These are phyloP conservation scores for Thraustochytrium sp. DNA, from an alignment of 352 stramenopile genomes.

Conservation along the genomic window DNA sequence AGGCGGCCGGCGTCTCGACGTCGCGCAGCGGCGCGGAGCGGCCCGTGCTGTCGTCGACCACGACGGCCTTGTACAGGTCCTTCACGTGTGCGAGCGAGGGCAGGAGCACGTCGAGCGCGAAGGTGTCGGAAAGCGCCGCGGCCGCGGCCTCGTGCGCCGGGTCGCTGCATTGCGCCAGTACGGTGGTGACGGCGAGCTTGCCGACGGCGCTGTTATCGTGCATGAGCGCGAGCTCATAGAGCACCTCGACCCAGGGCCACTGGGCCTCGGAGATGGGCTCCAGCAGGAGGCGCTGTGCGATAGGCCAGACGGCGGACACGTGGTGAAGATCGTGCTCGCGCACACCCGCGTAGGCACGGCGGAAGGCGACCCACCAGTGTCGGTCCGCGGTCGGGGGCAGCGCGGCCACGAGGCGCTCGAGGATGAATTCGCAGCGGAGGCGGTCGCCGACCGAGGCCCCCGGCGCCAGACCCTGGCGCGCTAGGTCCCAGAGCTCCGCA, in stretches of 20 bases:
- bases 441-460: neutral
- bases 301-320: neutral
- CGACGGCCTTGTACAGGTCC: constrained; percentile 1
- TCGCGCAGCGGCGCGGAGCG: neutral
- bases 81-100: neutral
- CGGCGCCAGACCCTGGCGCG: neutral
- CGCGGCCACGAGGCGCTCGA: neutral
- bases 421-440: neutral
- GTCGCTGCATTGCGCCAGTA: neutral
- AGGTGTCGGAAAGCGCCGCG: neutral
- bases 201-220: neutral
- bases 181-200: neutral
- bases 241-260: neutral
- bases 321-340: neutral
- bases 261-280: neutral
- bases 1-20: neutral
- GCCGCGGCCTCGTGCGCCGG: neutral
- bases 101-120: neutral
- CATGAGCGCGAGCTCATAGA: neutral
- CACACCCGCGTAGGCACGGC: neutral
- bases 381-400: neutral
- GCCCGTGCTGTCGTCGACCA: neutral
- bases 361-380: neutral
- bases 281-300: neutral
- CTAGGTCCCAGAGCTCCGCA: neutral